Evolutionary conservation across 495 filamentous ascomycete genomes (phyloP), one percentile per base, ranked within the genome.

Genomic region (Podospora comata): DNA sequence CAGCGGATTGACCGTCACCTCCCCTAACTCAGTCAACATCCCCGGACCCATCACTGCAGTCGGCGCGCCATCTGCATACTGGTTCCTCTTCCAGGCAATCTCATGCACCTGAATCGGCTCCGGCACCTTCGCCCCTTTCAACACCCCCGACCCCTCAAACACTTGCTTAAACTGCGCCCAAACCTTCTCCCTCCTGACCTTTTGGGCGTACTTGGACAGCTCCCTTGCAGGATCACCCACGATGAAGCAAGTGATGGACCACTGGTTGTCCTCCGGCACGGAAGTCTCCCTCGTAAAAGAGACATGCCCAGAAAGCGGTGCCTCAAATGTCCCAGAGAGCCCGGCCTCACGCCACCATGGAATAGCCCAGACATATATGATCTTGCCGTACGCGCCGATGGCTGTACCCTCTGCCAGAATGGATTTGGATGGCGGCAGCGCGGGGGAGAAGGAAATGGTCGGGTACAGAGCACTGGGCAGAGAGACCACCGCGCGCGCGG

Each of bases 221-320:
- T 26, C 16, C 18, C 66, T 56, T 18, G 32, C 55, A 9, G 18
- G 3, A 15, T 48, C 26, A 5, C 68, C 82, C 6, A 68, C 69
- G 32, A 83, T 48, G 60, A 84, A 84, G 57, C 79, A 82, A 0
- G 79, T 84, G 0, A 85, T 71, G 0, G 75, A 72, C 57, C 73
- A 82, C 58, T 82, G 78, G 0, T 59, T 60, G 54, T 79, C 75
- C 3, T 67, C 66, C 0, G 72, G 73, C n/a, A 61, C 75, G 59
- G 75, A 76, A 2, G 78, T 82, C 61, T 86, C 83, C 2, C 81
- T 74, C 2, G 75, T 71, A 16, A 85, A 77, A 1, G 71, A 60
- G 1, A 75, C 76, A 0, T 82, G 82, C 0, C 80, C 82, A 11
- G 53, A 68, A 13, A 48, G 39, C 28, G 73, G 77, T 0, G 71